phyloP scores from a whole-genome alignment of 345 rosid species.

The Ceriops decandra region DNA sequence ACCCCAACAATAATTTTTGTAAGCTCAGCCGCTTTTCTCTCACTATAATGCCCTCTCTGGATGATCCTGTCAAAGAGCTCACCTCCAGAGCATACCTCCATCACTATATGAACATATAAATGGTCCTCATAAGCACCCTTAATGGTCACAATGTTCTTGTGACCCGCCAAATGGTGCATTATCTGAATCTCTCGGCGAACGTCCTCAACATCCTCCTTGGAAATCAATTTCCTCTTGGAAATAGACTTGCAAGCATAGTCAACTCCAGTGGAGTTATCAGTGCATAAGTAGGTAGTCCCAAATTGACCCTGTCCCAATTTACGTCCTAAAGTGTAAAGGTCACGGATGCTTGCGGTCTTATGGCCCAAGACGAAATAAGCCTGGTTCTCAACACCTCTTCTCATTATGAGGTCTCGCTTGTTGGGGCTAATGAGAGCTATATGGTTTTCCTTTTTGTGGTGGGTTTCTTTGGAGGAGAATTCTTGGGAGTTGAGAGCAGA shows the following conservation, averaged over 20 bases:
- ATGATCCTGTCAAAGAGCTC: constrained; percentile 92
- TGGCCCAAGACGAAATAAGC: constrained; percentile 81
- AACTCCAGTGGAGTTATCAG: constrained; percentile 54
- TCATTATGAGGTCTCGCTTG: constrained; percentile 59
- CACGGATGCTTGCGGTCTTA: constrained; percentile 78
- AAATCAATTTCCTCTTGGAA: constrained; percentile 85
- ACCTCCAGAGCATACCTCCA: constrained; percentile 98
- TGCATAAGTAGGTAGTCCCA: constrained; percentile 86
- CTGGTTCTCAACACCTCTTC: constrained; percentile 63
- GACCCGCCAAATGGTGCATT: constrained; percentile 99
- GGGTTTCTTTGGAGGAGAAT: constrained; percentile 28
- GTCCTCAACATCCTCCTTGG: constrained; percentile 94
- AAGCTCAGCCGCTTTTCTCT: constrained; percentile 92
- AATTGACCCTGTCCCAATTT: constrained; percentile 97
- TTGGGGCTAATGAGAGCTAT: constrained; percentile 37
- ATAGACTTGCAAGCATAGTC: constrained; percentile 98
- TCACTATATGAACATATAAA: constrained; percentile 79
- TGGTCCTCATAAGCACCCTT: constrained; percentile 96
- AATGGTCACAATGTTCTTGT: constrained; percentile 83
- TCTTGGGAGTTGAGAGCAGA: constrained; percentile 42
- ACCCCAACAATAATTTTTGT: constrained; percentile 92
- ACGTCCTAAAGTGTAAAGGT: constrained; percentile 72
- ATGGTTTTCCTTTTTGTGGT: constrained; percentile 33
- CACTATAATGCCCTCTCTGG: constrained; percentile 95
- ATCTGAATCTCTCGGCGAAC: constrained; percentile 96